Evolutionary conservation across 176 grass and related monocot genomes (phyloP), one percentile per base, ranked within the genome.

Genomic region (Dendrocalamus sinicus): DNA sequence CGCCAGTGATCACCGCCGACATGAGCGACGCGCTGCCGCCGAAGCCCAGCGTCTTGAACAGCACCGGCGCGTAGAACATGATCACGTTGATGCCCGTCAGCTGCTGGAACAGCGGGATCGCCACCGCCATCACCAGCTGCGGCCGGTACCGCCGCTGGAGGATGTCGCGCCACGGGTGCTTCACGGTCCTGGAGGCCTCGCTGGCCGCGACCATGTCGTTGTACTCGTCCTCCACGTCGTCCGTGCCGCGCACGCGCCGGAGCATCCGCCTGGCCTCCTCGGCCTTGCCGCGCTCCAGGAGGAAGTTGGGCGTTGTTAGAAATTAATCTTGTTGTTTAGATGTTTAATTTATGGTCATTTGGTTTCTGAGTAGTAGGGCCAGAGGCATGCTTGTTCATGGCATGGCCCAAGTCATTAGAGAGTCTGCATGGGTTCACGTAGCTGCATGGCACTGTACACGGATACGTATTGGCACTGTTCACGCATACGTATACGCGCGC

Each of bases 31-130:
- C 89, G 23, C 86, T 57, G 24, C 19, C 53, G 39, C 59, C 79
- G 80, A 92, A 92, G 7, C 91, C 87, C 19, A 92, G 75, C 16
- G 89, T 91, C 75, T 88, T 81, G 75, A 91, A 93, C 35, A 93
- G 86, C 35, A 91, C 92, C 1, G 92, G 89, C 13, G 92, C 92
- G 41, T 93, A 93, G 77, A 93, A 91, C 92, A 93, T 93, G 68
- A 93, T 93, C 7, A 87, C 92, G 71, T 93, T 93, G 78, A 93
- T 93, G 10, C 92, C 92, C 0, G 89, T 93, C 14, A 93, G 90
- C 51, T 93, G 89, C 41, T 91, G 92, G 69, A 92, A 84, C n/a
- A 89, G 79, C 13, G 92, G 92, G 15, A 94, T 94, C 9, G 54
- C 67, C 83, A 85, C 74, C 53, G 77, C 77, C 77, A 80, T 80